Evolutionary conservation across 441 rosid genomes (phyloP).

Genomic region (Theobroma grandiflorum): DNA sequence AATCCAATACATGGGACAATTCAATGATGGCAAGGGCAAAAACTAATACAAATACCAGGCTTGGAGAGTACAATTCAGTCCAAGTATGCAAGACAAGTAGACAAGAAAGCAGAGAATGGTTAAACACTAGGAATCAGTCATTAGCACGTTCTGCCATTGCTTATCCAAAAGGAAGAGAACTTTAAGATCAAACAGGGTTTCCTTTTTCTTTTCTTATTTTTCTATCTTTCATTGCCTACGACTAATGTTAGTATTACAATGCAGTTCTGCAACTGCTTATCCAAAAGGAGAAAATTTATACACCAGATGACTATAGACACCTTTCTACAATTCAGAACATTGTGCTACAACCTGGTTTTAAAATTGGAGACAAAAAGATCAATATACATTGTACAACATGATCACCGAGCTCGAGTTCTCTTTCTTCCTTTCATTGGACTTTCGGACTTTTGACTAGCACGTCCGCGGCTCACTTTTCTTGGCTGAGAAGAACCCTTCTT

Average conservation of each 20-base stretch:
- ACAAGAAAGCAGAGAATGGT: background rate
- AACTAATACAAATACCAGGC: background rate
- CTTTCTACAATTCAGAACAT: constrained; percentile 7
- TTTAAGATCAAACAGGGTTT: background rate
- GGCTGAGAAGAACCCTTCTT: constrained; percentile 46
- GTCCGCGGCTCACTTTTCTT: constrained; percentile 43
- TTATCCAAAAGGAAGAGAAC: background rate
- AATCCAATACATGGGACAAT: background rate
- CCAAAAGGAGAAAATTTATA: background rate
- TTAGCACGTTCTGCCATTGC: background rate
- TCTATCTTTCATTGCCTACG: background rate
- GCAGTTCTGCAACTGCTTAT: background rate
- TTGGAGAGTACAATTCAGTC: background rate
- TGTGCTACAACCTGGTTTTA: background rate
- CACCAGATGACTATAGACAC: constrained; percentile 7
- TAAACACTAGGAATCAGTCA: background rate
- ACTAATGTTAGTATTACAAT: constrained; percentile 12
- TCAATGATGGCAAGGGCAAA: no score
- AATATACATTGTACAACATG: constrained; percentile 22
- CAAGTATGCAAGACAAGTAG: background rate
- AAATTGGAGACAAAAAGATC: background rate
- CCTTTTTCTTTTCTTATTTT: background rate
- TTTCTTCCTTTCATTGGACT: constrained; percentile 47
- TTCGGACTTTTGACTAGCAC: constrained; percentile 27
- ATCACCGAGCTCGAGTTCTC: constrained; percentile 48